Conservation (phyloP, 2,329 filamentous ascomycete species). For the Penicillium sp. region DNA sequence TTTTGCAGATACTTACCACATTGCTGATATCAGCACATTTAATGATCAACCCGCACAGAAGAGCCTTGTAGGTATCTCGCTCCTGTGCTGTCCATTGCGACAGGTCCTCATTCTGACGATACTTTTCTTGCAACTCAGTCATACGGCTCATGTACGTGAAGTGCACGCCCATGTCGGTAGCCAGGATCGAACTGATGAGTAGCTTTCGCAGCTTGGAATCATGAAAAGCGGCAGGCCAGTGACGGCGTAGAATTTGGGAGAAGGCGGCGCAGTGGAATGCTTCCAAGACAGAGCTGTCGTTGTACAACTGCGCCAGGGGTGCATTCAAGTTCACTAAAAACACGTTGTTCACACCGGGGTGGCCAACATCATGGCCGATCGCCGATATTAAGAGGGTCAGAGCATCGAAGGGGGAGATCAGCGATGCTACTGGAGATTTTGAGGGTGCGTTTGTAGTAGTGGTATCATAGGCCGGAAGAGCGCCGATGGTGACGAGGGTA, state of each 20-base stretch:
- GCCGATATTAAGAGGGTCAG: constrained; percentile 87
- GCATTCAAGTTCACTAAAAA: constrained; percentile 90
- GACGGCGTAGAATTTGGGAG: constrained; percentile 85
- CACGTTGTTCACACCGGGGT: constrained; percentile 96
- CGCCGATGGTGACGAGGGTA: constrained; percentile 78
- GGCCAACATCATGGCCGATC: constrained; percentile 96
- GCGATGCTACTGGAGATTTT: constrained; percentile 64
- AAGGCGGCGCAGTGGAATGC: constrained; percentile 97
- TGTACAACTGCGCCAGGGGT: constrained; percentile 90
- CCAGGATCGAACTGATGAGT: constrained; percentile 96
- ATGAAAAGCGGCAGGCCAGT: constrained; percentile 82
- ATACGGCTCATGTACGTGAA: constrained; percentile 95
- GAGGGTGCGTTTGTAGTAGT: constrained; percentile 15
- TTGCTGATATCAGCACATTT: constrained; percentile 99
- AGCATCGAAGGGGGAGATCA: constrained; percentile 83
- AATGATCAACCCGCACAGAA: constrained; percentile 88
- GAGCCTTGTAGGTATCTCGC: constrained; percentile 69
- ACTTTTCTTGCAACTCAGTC: constrained; percentile 72
- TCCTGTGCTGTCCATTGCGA: constrained; percentile 75
- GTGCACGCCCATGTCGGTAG: constrained; percentile 95
- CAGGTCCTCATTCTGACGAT: constrained; percentile 62
- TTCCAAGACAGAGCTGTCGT: constrained; percentile 92
- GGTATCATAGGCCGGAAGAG: constrained; percentile 63
- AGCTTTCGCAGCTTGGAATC: constrained; percentile 76
- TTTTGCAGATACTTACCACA: constrained; percentile 61